These are phyloP conservation scores for Raddia guianensis DNA, from an alignment of 176 grass and related monocot genomes.

Conservation along the genomic window DNA sequence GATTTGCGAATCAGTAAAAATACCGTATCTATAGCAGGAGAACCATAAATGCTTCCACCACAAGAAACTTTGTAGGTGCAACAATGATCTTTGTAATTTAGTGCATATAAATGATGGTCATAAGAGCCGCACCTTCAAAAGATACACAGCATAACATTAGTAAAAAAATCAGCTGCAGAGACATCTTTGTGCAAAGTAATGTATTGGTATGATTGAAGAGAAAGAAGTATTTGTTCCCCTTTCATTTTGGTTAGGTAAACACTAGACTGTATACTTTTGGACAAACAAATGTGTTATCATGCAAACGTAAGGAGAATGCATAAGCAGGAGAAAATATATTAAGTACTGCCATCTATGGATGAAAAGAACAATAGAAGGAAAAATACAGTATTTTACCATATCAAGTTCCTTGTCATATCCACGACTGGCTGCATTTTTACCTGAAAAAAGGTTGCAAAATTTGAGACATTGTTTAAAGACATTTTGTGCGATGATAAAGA, in stretches of 20 bases:
- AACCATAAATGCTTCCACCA: slow-evolving; percentile 97
- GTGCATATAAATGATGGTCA: slow-evolving; percentile 80
- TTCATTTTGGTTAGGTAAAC: background rate
- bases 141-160: background rate
- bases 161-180: slow-evolving; percentile 28
- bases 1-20: slow-evolving; percentile 22
- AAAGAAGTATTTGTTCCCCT: slow-evolving; percentile 15
- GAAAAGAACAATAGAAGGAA: slow-evolving; percentile 12
- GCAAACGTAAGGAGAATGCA: background rate
- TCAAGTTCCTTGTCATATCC: slow-evolving; percentile 67
- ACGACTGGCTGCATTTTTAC: slow-evolving; percentile 92
- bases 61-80: slow-evolving; percentile 80
- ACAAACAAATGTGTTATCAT: slow-evolving; percentile 17
- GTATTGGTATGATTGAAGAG: slow-evolving; percentile 17
- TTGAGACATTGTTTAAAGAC: background rate
- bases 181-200: background rate
- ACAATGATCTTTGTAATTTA: slow-evolving; percentile 71
- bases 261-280: background rate
- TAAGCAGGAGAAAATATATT: background rate
- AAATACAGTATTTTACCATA: slow-evolving; percentile 62
- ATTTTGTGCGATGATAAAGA: slow-evolving; percentile 1
- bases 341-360: slow-evolving; percentile 14
- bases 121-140: slow-evolving; percentile 87
- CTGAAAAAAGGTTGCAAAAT: slow-evolving; percentile 46
- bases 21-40: slow-evolving; percentile 74